Conservation (phyloP, 768 basidiomycete genomes). For the Leccinum obscurum region DNA sequence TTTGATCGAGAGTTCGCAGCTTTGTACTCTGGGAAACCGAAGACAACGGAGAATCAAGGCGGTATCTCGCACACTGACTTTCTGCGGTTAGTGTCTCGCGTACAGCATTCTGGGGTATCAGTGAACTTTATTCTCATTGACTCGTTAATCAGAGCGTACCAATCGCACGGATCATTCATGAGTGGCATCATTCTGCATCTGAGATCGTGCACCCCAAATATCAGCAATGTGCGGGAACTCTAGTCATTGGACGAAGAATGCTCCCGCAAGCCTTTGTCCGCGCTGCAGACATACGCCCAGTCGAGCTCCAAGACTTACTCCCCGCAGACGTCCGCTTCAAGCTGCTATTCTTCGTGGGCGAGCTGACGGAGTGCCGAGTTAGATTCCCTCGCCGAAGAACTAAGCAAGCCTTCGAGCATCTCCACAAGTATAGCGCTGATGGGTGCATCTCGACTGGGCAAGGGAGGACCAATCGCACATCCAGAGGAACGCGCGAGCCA, state of each 20-base stretch:
- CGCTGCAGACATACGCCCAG: conserved; percentile 36
- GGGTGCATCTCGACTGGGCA: conserved; percentile 17
- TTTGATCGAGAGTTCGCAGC: conserved; percentile 67
- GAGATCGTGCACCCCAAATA: conserved; percentile 33
- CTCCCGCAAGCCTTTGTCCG: conserved; percentile 37
- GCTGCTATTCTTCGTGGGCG: conserved; percentile 36
- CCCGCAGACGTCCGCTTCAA: conserved; percentile 41
- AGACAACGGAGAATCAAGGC: conserved; percentile 40
- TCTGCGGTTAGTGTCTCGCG: conserved; percentile 25
- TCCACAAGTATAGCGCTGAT: conserved; percentile 29
- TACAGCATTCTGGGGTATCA: neutral
- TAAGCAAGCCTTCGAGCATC: conserved; percentile 27
- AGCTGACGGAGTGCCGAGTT: conserved; percentile 26
- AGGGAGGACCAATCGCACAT: too few relatives aligned
- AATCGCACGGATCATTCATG: conserved; percentile 39
- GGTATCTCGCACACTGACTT: conserved; percentile 39
- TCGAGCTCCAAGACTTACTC: conserved; percentile 43
- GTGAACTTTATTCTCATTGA: neutral
- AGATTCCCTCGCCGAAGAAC: conserved; percentile 26
- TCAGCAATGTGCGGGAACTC: conserved; percentile 31
- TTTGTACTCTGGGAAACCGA: conserved; percentile 69
- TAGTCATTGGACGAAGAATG: conserved; percentile 41
- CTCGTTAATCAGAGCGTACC: conserved; percentile 33
- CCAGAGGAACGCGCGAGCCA: too few relatives aligned
- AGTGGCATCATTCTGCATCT: conserved; percentile 38